Conservation (phyloP, 805 yeast genomes). For the Candida orba region DNA sequence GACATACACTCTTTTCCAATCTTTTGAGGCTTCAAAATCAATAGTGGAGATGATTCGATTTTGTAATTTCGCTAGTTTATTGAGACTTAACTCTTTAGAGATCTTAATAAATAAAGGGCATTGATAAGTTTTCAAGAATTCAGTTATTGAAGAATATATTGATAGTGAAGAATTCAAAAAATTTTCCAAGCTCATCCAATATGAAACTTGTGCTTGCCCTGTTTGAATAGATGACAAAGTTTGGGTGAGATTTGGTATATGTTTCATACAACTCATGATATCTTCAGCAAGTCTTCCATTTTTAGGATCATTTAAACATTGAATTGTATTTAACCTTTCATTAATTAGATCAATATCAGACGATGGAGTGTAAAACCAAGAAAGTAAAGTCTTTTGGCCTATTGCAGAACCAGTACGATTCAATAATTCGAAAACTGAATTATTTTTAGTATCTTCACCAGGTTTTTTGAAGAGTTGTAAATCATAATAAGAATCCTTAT, state of each 20-base stretch:
- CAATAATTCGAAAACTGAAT: constrained; percentile 17
- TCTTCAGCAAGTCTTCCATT: constrained; percentile 19
- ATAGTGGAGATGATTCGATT: constrained; percentile 22
- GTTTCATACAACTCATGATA: constrained; percentile 17
- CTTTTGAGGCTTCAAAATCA: constrained; percentile 31
- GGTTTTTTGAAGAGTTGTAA: constrained; percentile 19
- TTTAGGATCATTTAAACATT: constrained; percentile 14
- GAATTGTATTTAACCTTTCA: constrained; percentile 25
- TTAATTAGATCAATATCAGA: constrained; percentile 22
- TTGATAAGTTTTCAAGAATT: neutral
- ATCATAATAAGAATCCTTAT: constrained; percentile 24
- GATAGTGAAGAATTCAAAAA: constrained; percentile 19
- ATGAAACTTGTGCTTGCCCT: constrained; percentile 22
- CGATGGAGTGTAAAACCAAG: constrained; percentile 32
- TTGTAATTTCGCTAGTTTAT: constrained; percentile 9
- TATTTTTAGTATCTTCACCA: neutral
- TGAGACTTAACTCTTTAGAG: constrained; percentile 7
- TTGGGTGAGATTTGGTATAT: constrained; percentile 25
- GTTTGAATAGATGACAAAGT: constrained; percentile 13
- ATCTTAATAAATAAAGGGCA: constrained; percentile 13
- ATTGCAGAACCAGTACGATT: constrained; percentile 22
- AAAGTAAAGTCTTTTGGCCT: constrained; percentile 25
- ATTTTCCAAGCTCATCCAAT: constrained; percentile 26
- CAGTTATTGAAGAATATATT: constrained; percentile 8
- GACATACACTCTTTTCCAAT: constrained; percentile 23